phyloP scores from a whole-genome alignment of 495 filamentous ascomycete genomes.

The Penicillium longicatenatum region DNA sequence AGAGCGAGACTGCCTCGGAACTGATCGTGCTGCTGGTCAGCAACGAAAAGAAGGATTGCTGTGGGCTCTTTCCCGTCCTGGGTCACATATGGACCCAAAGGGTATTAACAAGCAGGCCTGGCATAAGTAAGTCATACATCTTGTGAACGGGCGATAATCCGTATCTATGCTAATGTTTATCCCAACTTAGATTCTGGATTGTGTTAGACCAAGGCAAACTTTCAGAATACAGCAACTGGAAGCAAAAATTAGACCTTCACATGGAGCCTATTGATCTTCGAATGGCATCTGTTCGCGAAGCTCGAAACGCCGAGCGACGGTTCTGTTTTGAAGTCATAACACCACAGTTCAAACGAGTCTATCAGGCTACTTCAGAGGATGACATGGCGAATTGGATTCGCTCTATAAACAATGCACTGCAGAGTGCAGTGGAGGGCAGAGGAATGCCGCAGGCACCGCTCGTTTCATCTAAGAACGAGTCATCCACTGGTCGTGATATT shows the following conservation, averaged over 20 bases:
- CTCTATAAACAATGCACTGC: constrained; percentile 95
- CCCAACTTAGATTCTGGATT: constrained; percentile 81
- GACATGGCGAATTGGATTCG: constrained; percentile 98
- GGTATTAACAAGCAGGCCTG: constrained; percentile 95
- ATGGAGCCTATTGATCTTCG: constrained; percentile 98
- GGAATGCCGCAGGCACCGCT: constrained; percentile 50
- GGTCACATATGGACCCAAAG: constrained; percentile 92
- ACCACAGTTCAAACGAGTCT: constrained; percentile 93
- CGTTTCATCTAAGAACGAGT: constrained; percentile 47
- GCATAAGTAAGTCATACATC: constrained; percentile 80
- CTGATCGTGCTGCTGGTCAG: constrained; percentile 49
- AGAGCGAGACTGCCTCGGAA: constrained; percentile 63
- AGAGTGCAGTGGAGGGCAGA: constrained; percentile 89
- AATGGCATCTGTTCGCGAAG: constrained; percentile 95
- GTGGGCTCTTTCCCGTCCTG: constrained; percentile 91
- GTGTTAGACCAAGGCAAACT: constrained; percentile 94
- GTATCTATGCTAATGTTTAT: constrained; percentile 9
- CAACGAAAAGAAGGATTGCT: constrained; percentile 88
- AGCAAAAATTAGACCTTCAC: constrained; percentile 92
- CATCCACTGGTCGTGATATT: constrained; percentile 73
- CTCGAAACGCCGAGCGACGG: constrained; percentile 87
- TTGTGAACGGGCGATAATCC: constrained; percentile 14
- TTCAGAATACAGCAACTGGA: constrained; percentile 99
- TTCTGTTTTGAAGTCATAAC: constrained; percentile 99
- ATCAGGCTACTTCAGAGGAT: constrained; percentile 96